Conservation (phyloP, 192 early-diverging fungal species). For the Linnemannia zychae region DNA sequence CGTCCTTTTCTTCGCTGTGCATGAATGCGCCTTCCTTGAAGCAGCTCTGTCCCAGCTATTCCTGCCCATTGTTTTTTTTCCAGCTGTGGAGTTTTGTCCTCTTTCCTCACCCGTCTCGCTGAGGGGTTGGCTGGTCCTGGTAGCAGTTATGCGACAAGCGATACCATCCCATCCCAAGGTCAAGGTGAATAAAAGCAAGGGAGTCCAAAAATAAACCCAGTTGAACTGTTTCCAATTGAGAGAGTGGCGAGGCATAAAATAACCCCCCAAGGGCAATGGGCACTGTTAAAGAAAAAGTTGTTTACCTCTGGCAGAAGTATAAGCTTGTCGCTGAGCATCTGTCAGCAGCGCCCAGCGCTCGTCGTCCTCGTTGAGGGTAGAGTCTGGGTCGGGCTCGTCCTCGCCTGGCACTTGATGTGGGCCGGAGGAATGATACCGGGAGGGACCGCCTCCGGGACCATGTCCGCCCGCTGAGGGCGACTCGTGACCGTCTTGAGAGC, state of each 20-base stretch:
- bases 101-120: background rate
- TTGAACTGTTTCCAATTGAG: background rate
- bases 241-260: background rate
- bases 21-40: background rate
- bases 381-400: constrained; percentile 30
- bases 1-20: background rate
- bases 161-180: background rate
- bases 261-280: background rate
- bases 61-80: background rate
- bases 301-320: constrained; percentile 40
- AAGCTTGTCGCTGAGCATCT: constrained; percentile 38
- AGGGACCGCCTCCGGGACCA: constrained; percentile 3
- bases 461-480: constrained; percentile 6
- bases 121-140: background rate
- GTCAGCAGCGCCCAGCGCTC: constrained; percentile 30
- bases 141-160: background rate
- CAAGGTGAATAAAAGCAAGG: background rate
- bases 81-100: background rate
- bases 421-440: constrained; percentile 26
- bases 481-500: constrained; percentile 9
- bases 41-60: background rate
- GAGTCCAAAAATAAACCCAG: constrained; percentile 7
- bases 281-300: background rate
- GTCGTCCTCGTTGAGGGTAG: constrained; percentile 33
- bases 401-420: constrained; percentile 33